Base-by-base conservation (phyloP, 306 rosid genomes). In the Prunus dulcis region DNA sequence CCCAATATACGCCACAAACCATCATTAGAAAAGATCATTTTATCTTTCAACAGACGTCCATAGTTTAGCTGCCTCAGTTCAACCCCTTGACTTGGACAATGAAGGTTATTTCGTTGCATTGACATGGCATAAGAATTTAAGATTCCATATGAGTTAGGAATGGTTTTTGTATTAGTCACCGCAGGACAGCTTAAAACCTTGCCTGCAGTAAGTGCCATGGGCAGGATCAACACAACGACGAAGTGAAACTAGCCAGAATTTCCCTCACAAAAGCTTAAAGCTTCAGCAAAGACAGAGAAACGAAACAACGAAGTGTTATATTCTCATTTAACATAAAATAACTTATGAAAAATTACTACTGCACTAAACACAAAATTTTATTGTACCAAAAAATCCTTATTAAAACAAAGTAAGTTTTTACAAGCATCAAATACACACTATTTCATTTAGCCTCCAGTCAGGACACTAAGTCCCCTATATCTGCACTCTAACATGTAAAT, bases 171-270 rank as follows among this genome's bases (percentile, higher is more conserved):
- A 64, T 81, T 77, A 80, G 90, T 80, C 56, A 82, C 84, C 46
- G 84, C 78, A 78, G 91, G 88, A 81, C 82, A 82, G 77, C 90
- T 86, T 61, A 88, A 79, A 76, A 90, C 84, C 86, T 82, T 91
- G 90, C 87, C 84, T 76, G 89, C 82, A 72, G 89, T 51, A 70
- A 91, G 76, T 53, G 96, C 93, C 93, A 94, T 91, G 77, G 75
- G 75, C 71, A 71, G 67, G 50, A 81, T 85, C 82, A 81, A 68
- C 60, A 74, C 45, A 65, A 71, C 75, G 81, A 83, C 60, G 75
- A 67, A 71, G 52, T 30, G 76, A 83, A 30, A 61, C 84, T 50
- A 78, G 78, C 77, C 80, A 78, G 74, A 78, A 67, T 69, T 71
- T 72, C 80, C 78, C 72, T 87, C 65, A 41, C 56, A 80, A 78